Evolutionary conservation across 805 yeast genomes (phyloP), one percentile per base, ranked within the genome.

Genomic region (Cyberlindnera meyerae): DNA sequence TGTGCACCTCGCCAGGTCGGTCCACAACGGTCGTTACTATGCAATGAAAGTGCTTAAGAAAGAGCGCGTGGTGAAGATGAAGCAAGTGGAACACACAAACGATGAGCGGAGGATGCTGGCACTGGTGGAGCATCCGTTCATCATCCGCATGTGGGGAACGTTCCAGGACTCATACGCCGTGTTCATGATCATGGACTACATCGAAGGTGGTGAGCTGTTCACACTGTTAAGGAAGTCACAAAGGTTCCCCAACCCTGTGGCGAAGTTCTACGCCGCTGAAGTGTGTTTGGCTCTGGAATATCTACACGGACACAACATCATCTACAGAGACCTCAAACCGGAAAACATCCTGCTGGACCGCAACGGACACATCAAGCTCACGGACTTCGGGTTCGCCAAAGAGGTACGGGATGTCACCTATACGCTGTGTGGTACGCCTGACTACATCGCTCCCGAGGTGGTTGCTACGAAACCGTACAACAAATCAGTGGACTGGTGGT

Each of bases 401-500:
- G 93, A 84, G 52, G 97, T 89, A 17, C 79, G 80, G 27, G 88
- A 87, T 46, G 94, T 86, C 21, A 89, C 97, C 3, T 89, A 86
- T 75, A 89, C 97, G 0, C 68, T 89, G 44, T 89, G 97, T 66
- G 95, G 95, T 20, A 89, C 97, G 0, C 97, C 96, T 0, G 96
- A 89, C 61, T 89, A 89, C 64, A 87, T 89, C 51, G 97, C 97
- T 1, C 97, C 97, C 2, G 97, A 89, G 60, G 96, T 89, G 7
- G 86, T 89, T 40, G 82, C 95, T 24, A 82, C 95, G 16, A 88
- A 87, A 61, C 95, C 96, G 2, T 89, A 89, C 65, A 89, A 89
- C 62, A 88, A 88, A 60, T 82, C 95, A 9, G 96, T 89, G 24
- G 97, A 89, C 61, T 89, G 97, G 97, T 89, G 97, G 97, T 86